phyloP scores from a whole-genome alignment of 2,329 filamentous ascomycete species.

The Thyridium curvatum region DNA sequence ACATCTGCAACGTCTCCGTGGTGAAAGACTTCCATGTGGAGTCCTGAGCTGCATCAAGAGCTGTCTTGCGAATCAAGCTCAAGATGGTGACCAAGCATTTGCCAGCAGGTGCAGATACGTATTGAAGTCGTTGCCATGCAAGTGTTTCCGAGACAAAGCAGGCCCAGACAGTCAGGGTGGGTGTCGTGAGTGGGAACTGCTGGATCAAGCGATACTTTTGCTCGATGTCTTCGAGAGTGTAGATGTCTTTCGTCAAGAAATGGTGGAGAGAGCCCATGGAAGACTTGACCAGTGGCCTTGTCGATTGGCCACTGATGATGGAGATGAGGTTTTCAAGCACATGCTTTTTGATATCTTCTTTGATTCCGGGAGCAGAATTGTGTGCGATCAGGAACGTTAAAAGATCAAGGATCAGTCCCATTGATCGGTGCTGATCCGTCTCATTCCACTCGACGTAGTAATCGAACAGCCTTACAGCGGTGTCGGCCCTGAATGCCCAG shows the following conservation, averaged over 20 bases:
- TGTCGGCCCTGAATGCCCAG: slow-evolving; percentile 46
- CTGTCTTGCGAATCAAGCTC: slow-evolving; percentile 31
- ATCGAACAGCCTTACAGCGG: slow-evolving; percentile 45
- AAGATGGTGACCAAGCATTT: slow-evolving; percentile 56
- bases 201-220: slow-evolving; percentile 26
- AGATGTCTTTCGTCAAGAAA: slow-evolving; percentile 54
- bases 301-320: slow-evolving; percentile 53
- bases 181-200: no score
- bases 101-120: slow-evolving; percentile 54
- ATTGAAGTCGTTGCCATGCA: slow-evolving; percentile 30
- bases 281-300: slow-evolving; percentile 62
- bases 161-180: slow-evolving; percentile 18
- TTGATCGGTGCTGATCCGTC: slow-evolving; percentile 56
- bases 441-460: slow-evolving; percentile 65
- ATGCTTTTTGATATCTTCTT: slow-evolving; percentile 30
- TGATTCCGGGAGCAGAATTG: slow-evolving; percentile 37
- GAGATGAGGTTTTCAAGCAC: slow-evolving; percentile 48
- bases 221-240: slow-evolving; percentile 40
- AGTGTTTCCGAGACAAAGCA: no score
- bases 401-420: slow-evolving; percentile 56
- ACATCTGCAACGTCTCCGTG: slow-evolving; percentile 45
- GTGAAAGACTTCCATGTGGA: slow-evolving; percentile 24
- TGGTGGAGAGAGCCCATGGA: slow-evolving; percentile 62
- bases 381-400: slow-evolving; percentile 42
- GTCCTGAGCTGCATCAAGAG: slow-evolving; percentile 8